These are phyloP conservation scores for Eutypa lata DNA, from an alignment of 2,329 filamentous ascomycete genomes.

Conservation along the genomic window DNA sequence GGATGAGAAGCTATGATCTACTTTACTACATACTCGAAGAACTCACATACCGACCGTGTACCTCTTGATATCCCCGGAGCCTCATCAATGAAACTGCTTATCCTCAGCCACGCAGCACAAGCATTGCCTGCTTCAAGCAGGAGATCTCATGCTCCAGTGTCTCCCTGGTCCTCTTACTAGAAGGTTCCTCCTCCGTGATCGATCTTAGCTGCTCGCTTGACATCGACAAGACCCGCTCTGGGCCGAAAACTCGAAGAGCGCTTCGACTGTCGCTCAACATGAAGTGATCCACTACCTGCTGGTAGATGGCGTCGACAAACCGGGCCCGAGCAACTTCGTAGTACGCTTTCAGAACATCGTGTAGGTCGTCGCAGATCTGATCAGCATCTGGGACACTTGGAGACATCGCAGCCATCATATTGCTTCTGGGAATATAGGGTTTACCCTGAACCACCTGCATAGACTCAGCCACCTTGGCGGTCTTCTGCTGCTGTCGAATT, in stretches of 20 bases:
- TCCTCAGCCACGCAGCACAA: conserved; percentile 5
- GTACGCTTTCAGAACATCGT: conserved; percentile 48
- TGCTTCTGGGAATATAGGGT: background rate
- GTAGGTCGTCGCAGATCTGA: conserved; percentile 40
- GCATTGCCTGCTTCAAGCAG: conserved; percentile 29
- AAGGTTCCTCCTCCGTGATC: conserved; percentile 46
- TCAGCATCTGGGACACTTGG: background rate
- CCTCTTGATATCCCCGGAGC: too few species aligned
- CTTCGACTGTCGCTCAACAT: conserved; percentile 40
- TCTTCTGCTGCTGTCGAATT: background rate
- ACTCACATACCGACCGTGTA: too few species aligned
- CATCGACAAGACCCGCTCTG: conserved; percentile 40
- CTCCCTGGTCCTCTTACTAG: conserved; percentile 27
- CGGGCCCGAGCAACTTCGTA: conserved; percentile 50
- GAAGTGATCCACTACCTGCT: conserved; percentile 44
- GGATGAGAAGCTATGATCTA: too few species aligned
- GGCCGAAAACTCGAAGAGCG: conserved; percentile 43
- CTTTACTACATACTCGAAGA: too few species aligned
- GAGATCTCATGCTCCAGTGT: conserved; percentile 35
- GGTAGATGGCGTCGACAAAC: conserved; percentile 49
- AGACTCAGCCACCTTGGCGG: background rate
- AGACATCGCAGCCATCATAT: background rate
- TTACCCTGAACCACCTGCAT: background rate
- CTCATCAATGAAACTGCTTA: background rate
- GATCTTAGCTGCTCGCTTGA: conserved; percentile 36